phyloP scores from a whole-genome alignment of 202 grass and related monocot genomes.

The Saccharum hybrid region DNA sequence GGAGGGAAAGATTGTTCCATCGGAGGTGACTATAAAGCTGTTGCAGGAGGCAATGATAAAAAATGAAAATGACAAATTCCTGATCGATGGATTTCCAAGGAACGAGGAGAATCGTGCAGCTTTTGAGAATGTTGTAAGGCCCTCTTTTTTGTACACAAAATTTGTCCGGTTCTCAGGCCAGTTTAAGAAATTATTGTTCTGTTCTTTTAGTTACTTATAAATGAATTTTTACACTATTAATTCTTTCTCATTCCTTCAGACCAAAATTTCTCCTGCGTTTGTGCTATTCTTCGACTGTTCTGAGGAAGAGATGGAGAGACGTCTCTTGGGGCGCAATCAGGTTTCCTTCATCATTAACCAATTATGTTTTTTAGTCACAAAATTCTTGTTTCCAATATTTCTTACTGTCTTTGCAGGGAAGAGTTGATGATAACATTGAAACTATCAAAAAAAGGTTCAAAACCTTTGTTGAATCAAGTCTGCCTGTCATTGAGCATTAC shows the following conservation, averaged over 20 bases:
- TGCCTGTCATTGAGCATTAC: constrained; percentile 84
- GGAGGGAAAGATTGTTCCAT: constrained; percentile 91
- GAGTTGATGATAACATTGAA: constrained; percentile 97
- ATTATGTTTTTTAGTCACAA: not conserved
- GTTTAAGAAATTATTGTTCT: not conserved
- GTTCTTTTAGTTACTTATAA: not conserved
- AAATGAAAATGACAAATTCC: constrained; percentile 81
- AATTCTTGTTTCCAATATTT: constrained; percentile 27
- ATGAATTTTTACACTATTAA: not conserved
- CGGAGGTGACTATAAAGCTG: constrained; percentile 94
- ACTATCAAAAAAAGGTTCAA: constrained; percentile 92
- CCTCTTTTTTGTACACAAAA: not conserved
- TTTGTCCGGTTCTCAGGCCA: not conserved
- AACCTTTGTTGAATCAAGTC: constrained; percentile 83
- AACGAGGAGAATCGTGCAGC: constrained; percentile 97
- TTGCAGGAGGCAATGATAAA: constrained; percentile 81
- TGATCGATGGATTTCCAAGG: constrained; percentile 93
- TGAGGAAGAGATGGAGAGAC: constrained; percentile 86
- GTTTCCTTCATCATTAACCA: constrained; percentile 41
- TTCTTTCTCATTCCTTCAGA: constrained; percentile 59
- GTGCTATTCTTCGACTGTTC: constrained; percentile 92
- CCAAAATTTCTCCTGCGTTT: constrained; percentile 81
- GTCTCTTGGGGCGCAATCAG: constrained; percentile 88
- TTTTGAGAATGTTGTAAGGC: constrained; percentile 81
- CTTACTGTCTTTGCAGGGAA: constrained; percentile 59